Percentiles rank a stretch among this genome's conserved stretches.
These are phyloP conservation scores for Erysimum cheiranthoides DNA, from an alignment of 345 rosid genomes.

Conservation along the genomic window DNA sequence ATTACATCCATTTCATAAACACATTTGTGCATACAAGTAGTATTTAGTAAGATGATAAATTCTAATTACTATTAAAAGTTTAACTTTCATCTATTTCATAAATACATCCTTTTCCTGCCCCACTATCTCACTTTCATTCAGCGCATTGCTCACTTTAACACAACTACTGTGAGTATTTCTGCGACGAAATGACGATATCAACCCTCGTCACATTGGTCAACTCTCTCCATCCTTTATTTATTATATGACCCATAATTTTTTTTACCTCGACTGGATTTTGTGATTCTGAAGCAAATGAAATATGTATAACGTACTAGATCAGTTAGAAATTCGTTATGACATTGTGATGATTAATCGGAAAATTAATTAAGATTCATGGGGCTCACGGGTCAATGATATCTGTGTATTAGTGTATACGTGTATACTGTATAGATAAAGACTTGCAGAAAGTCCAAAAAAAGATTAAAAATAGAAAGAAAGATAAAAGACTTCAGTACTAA, in stretches of 20 bases:
- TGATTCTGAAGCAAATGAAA: neutral
- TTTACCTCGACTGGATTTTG: neutral
- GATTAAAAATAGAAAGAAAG: neutral
- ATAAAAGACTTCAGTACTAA: neutral
- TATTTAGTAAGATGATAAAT: neutral
- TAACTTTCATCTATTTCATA: neutral
- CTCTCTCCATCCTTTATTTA: neutral
- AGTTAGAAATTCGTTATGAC: neutral
- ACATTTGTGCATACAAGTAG: neutral
- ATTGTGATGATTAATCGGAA: neutral
- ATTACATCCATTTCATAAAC: too few species aligned
- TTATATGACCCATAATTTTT: neutral
- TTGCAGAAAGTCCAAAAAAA: neutral
- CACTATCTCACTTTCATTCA: neutral
- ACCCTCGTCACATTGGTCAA: slow-evolving; percentile 2
- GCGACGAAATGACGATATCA: neutral
- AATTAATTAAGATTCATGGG: neutral
- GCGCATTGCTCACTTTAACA: neutral
- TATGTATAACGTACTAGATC: neutral
- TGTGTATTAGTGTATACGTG: neutral
- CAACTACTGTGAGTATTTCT: neutral
- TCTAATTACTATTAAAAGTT: neutral
- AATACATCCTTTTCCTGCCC: neutral
- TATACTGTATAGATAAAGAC: neutral
- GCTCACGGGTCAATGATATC: neutral